Evolutionary conservation across 2,329 filamentous ascomycete genomes (phyloP).

Genomic region (Xylariaceae sp.): DNA sequence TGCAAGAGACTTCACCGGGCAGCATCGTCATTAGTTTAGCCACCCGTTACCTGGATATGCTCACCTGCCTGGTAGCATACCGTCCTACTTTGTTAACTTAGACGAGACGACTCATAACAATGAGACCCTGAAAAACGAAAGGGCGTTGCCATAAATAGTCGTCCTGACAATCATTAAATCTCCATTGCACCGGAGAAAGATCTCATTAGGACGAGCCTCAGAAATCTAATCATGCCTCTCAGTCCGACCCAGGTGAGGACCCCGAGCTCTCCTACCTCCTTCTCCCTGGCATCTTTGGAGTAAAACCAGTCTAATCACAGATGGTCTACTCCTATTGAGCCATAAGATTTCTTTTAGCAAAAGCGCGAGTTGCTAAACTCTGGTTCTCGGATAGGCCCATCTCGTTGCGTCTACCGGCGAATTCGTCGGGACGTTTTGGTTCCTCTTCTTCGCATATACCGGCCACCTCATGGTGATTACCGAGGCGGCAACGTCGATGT

Average conservation of each 20-base stretch:
- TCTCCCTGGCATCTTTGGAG: neutral
- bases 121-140: neutral
- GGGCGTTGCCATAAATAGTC: neutral
- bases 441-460: conserved; percentile 40
- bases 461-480: conserved; percentile 30
- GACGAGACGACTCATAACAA: neutral
- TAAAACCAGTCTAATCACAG: neutral
- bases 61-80: neutral
- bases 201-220: neutral
- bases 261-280: neutral
- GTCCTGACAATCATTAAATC: neutral
- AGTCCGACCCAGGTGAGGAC: neutral
- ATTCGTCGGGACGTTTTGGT: conserved; percentile 41
- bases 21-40: neutral
- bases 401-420: conserved; percentile 38
- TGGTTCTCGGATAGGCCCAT: conserved; percentile 26
- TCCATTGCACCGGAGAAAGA: neutral
- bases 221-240: neutral
- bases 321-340: neutral
- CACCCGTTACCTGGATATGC: neutral
- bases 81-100: neutral
- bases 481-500: conserved; percentile 12
- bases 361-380: conserved; percentile 11
- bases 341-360: neutral
- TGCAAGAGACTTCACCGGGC: neutral